These are phyloP conservation scores for Cercospora beticola DNA, from an alignment of 2,329 filamentous ascomycete genomes.

Conservation along the genomic window DNA sequence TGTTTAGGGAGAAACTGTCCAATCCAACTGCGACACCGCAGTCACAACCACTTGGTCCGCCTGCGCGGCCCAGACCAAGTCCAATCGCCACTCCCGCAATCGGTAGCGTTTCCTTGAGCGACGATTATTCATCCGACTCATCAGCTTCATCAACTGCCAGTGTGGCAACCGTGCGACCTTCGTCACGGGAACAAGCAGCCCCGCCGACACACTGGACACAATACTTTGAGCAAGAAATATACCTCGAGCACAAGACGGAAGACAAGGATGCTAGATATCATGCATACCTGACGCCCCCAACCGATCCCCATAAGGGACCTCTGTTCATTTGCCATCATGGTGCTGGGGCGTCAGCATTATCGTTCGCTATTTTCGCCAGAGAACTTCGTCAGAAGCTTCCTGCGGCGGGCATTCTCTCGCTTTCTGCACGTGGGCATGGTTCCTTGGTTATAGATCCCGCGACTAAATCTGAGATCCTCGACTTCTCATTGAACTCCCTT, in stretches of 20 bases:
- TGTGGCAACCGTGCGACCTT: conserved; percentile 51
- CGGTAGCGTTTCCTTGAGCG: conserved; percentile 5
- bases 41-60: conserved; percentile 2
- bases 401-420: conserved; percentile 75
- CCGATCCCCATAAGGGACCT: conserved; percentile 61
- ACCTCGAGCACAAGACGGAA: conserved; percentile 55
- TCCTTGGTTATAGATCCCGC: conserved; percentile 55
- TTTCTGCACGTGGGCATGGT: conserved; percentile 87
- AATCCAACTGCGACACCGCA: conserved; percentile 23
- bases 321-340: conserved; percentile 94
- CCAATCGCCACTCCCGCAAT: conserved; percentile 22
- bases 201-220: conserved; percentile 79
- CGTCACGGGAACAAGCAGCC: conserved; percentile 43
- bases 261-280: conserved; percentile 65
- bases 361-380: conserved; percentile 77
- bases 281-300: conserved; percentile 81
- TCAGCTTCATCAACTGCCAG: conserved; percentile 89
- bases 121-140: conserved; percentile 54
- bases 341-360: conserved; percentile 87
- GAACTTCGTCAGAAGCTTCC: conserved; percentile 77
- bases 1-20: conserved; percentile 31
- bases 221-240: conserved; percentile 87
- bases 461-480: conserved; percentile 47
- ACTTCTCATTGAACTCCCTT: conserved; percentile 72
- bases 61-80: conserved; percentile 24